Percentiles rank a stretch among this genome's conserved stretches.
phyloP scores from a whole-genome alignment of 345 rosid species.

The Viola odorata region DNA sequence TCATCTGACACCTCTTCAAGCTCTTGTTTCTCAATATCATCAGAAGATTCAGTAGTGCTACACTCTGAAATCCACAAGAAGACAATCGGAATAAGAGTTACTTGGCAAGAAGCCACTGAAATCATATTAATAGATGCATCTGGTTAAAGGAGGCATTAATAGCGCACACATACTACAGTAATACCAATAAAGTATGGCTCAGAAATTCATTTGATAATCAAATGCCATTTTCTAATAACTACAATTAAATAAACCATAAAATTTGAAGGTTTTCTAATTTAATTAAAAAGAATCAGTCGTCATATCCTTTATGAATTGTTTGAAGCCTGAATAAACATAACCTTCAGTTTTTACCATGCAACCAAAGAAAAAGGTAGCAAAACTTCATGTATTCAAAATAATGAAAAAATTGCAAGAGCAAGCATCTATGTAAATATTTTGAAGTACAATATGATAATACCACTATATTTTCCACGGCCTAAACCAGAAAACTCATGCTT shows the following conservation, averaged over 20 bases:
- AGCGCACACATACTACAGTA: not conserved
- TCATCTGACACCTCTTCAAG: constrained; percentile 82
- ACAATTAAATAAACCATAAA: not conserved
- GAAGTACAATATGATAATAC: constrained; percentile 34
- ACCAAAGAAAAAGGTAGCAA: not conserved
- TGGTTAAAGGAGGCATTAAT: not conserved
- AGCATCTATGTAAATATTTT: not conserved
- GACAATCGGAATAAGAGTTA: constrained; percentile 6
- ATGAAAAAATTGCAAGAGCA: not conserved
- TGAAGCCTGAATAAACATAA: too few species aligned
- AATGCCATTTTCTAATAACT: not conserved
- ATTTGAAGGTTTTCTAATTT: not conserved
- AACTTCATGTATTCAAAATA: not conserved
- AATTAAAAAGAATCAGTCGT: too few species aligned
- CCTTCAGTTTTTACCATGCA: not conserved
- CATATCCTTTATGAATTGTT: too few species aligned
- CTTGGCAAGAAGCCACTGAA: not conserved
- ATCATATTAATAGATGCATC: not conserved
- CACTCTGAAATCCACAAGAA: constrained; percentile 60
- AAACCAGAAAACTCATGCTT: constrained; percentile 68
- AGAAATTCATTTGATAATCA: not conserved
- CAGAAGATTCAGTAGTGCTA: constrained; percentile 97
- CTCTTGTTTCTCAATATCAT: constrained; percentile 88
- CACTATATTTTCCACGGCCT: constrained; percentile 76
- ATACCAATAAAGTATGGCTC: not conserved